A percentile compares a stretch with the other conserved stretches of the same genome.
Conservation (phyloP, 352 stramenopile genomes). For the Bremia lactucae region DNA sequence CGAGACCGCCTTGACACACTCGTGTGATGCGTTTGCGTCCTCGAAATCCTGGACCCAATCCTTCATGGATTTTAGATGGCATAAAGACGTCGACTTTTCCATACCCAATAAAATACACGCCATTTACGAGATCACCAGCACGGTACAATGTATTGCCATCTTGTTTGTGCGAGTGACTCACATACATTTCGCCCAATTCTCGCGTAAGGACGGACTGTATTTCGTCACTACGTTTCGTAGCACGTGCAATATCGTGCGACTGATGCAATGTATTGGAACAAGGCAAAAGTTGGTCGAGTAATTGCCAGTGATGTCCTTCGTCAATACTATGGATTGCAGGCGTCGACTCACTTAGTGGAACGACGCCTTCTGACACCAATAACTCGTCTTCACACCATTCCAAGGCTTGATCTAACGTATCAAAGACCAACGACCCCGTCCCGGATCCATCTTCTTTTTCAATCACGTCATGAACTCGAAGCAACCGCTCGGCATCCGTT, state of each 20-base stretch:
- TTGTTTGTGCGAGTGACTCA: conserved; percentile 45
- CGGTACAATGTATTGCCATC: conserved; percentile 60
- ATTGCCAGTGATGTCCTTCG: conserved; percentile 31
- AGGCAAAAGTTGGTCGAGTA: conserved; percentile 63
- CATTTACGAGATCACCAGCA: conserved; percentile 45
- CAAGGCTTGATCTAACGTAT: conserved; percentile 71
- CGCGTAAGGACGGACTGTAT: conserved; percentile 29
- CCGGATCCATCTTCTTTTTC: conserved; percentile 45
- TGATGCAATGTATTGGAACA: conserved; percentile 8
- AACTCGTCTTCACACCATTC: conserved; percentile 84
- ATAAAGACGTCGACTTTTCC: conserved; percentile 82
- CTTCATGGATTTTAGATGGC: conserved; percentile 66
- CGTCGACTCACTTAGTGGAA: conserved; percentile 51
- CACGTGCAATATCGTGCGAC: too few relatives aligned
- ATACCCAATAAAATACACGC: conserved; percentile 76
- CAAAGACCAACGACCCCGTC: conserved; percentile 63
- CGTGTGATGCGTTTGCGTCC: conserved; percentile 73
- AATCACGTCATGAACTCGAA: conserved; percentile 75
- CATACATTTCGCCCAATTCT: conserved; percentile 61
- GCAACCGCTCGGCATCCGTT: conserved; percentile 49
- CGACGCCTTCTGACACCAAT: conserved; percentile 51
- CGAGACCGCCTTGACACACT: conserved; percentile 69
- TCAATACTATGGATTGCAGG: conserved; percentile 19
- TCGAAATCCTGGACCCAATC: conserved; percentile 65
- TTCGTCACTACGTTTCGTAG: not conserved